Evolutionary conservation across 2,329 filamentous ascomycete genomes (phyloP).

Genomic region (Fusarium keratoplasticum): DNA sequence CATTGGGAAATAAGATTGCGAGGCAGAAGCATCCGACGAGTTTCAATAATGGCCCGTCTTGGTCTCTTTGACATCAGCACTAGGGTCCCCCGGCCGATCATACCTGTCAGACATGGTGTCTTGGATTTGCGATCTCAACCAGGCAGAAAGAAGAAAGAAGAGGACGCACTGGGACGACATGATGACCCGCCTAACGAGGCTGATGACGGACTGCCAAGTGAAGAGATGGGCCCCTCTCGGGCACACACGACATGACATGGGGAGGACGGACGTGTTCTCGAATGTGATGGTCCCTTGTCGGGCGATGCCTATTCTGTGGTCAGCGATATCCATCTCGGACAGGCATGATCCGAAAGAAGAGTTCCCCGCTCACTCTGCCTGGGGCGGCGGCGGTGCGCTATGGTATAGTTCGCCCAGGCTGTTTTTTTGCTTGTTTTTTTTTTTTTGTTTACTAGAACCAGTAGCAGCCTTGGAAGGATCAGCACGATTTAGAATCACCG

Average conservation of each 20-base stretch:
- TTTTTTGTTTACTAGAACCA: not conserved
- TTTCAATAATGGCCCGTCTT: not conserved
- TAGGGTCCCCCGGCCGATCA: conserved; percentile 14
- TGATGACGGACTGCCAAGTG: not conserved
- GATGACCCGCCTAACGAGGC: conserved; percentile 3
- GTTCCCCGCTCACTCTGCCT: not conserved
- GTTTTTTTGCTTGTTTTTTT: not conserved
- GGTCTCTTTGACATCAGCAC: conserved; percentile 24
- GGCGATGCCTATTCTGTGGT: not conserved
- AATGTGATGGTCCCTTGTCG: not conserved
- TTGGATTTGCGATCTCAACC: not conserved
- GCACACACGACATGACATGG: not conserved
- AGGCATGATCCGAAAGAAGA: not conserved
- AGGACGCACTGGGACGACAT: not conserved
- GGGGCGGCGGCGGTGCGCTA: not conserved
- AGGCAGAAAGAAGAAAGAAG: not conserved
- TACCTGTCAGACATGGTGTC: conserved; percentile 4
- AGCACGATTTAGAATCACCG: not conserved
- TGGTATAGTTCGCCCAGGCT: not conserved
- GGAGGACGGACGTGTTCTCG: not conserved
- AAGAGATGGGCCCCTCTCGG: not conserved
- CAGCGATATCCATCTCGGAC: not conserved
- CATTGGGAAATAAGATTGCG: conserved; percentile 1
- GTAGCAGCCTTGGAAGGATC: not conserved
- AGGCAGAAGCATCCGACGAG: conserved; percentile 7